Conservation (phyloP, 2,329 filamentous ascomycete genomes). For the Orbilia javanica region DNA sequence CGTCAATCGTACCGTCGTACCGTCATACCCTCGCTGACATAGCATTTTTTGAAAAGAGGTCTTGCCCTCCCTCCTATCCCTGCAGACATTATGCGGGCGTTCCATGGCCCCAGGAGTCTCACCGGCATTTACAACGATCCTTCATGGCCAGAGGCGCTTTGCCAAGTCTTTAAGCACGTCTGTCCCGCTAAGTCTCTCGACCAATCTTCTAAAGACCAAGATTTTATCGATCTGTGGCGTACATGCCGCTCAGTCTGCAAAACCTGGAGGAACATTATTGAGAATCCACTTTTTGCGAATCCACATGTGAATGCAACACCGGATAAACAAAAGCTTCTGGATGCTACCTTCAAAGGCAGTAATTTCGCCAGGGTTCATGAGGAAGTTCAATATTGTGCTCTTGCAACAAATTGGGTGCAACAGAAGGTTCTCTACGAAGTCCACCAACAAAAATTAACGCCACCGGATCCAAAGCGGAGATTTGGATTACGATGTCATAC, state of each 20-base stretch:
- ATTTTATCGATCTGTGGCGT: not conserved
- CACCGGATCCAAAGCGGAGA: not conserved
- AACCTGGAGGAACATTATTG: conserved; percentile 5
- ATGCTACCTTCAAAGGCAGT: not conserved
- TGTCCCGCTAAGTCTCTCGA: not conserved
- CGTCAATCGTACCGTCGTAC: too few relatives aligned
- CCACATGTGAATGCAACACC: too few relatives aligned
- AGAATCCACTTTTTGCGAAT: not conserved
- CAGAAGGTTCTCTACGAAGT: not conserved
- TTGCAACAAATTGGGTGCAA: not conserved
- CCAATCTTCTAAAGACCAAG: not conserved
- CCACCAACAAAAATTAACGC: not conserved
- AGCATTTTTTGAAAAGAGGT: too few relatives aligned
- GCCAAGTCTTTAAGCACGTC: not conserved
- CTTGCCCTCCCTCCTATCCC: not conserved
- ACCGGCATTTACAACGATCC: not conserved
- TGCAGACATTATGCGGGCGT: not conserved
- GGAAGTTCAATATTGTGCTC: not conserved
- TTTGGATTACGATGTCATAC: not conserved
- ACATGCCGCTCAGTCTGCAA: conserved; percentile 11
- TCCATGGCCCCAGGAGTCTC: not conserved
- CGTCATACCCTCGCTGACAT: too few relatives aligned
- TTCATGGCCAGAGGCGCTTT: not conserved
- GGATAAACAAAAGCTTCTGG: not conserved
- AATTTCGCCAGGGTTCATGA: not conserved